Conservation (phyloP, 2,329 filamentous ascomycete species). For the Ceratocystis alfenasii region DNA sequence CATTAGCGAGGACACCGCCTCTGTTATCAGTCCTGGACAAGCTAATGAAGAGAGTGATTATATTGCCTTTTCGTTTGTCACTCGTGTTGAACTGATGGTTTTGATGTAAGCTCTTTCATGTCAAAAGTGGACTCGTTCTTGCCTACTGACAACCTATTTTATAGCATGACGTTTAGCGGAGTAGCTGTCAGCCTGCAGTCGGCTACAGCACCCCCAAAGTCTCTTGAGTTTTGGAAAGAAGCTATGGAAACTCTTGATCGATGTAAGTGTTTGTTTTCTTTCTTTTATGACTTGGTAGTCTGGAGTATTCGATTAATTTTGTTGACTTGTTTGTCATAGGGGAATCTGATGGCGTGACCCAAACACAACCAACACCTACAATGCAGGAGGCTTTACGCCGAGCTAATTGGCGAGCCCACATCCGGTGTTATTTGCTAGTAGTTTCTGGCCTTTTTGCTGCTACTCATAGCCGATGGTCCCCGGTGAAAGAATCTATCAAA, state of each 20-base stretch:
- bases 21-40: conserved; percentile 40
- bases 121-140: not conserved
- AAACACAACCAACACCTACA: conserved; percentile 22
- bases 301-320: conserved; percentile 21
- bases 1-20: conserved; percentile 46
- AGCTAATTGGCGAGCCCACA: conserved; percentile 51
- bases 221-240: conserved; percentile 34
- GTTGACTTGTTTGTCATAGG: conserved; percentile 17
- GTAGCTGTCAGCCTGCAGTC: conserved; percentile 36
- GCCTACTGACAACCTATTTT: not conserved
- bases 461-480: conserved; percentile 57
- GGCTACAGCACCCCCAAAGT: conserved; percentile 28
- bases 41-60: conserved; percentile 39
- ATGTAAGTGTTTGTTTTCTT: conserved; percentile 29
- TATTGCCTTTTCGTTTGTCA: conserved; percentile 49
- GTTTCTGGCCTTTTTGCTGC: conserved; percentile 59
- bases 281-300: not conserved
- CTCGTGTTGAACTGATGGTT: conserved; percentile 45
- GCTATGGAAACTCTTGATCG: conserved; percentile 37
- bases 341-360: conserved; percentile 22
- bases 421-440: conserved; percentile 59
- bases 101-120: conserved; percentile 37
- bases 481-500: conserved; percentile 46
- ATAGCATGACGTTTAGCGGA: conserved; percentile 44
- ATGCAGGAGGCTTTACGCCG: conserved; percentile 46